Evolutionary conservation across 257 asterid genomes (phyloP), one percentile per base, ranked within the genome.

Genomic region (Euphrasia confusa): DNA sequence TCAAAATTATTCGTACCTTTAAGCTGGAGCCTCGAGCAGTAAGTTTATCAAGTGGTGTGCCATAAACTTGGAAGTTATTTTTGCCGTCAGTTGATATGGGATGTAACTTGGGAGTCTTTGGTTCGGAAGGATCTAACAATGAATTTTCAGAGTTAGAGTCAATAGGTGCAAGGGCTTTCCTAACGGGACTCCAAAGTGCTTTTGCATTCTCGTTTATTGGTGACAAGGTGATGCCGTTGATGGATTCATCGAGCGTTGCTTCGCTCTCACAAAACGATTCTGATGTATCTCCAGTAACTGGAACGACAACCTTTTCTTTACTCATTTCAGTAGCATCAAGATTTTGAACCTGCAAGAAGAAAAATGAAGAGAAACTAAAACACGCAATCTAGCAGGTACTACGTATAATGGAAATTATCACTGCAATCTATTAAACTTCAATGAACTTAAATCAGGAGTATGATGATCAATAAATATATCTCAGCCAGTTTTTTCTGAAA

Each of bases 31-130:
- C 83, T 14, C 64, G 81, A 9, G 84, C 61, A 35, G 83, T 73
- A 42, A 89, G 75, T 67, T 80, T 89, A 32, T 82, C 82, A 0
- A 84, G 89, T 33, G 99, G 95, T 24, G 95, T 87, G 65, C 82
- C 80, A 4, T 68, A 30, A 7, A 42, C 70, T 35, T 71, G 77
- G 17, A 60, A 39, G 39, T 64, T 60, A 47, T 79, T 67, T 60
- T 78, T 85, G 21, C 52, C 79, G 35, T 54, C 64, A 28, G 30
- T 24, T 35, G 61, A 66, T 21, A 58, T 5, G 52, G 45, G 63
- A 32, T 44, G 30, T 39, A 61, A 52, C 56, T 53, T 78, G 33
- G 88, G 89, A 74, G 87, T 81, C 71, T 75, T 75, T 3, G 74
- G 78, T 67, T 80, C 89, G 3, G 68, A 63, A 54, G 73, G 61